Conservation (phyloP, 164 flowering plant genomes). For the Warburgia ugandensis region DNA sequence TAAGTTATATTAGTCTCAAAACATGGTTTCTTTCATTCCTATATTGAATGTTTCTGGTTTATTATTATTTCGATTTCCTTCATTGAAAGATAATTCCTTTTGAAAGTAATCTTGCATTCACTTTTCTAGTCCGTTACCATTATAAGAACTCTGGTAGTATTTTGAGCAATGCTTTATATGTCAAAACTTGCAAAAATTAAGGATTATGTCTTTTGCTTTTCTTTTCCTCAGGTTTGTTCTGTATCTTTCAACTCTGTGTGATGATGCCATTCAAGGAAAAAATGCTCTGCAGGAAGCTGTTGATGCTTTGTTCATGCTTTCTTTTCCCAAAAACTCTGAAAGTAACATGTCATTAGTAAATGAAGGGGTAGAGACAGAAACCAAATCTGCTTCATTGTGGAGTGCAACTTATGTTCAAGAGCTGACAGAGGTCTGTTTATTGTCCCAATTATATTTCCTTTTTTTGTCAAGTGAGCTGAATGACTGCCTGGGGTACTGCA, state of each 20-base stretch:
- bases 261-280: constrained; percentile 55
- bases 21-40: neutral
- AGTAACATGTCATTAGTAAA: constrained; percentile 17
- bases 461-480: neutral
- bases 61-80: neutral
- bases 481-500: neutral
- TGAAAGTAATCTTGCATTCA: neutral
- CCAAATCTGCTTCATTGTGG: constrained; percentile 61
- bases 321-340: constrained; percentile 26
- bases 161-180: too few relatives aligned
- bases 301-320: constrained; percentile 31
- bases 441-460: neutral
- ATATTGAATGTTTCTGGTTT: neutral
- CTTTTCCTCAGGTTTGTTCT: constrained; percentile 58
- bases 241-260: constrained; percentile 66
- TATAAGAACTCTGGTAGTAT: neutral
- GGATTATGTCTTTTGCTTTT: neutral
- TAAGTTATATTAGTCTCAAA: constrained; percentile 31
- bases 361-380: constrained; percentile 20
- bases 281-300: constrained; percentile 46
- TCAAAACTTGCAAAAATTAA: neutral
- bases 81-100: neutral
- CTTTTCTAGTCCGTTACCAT: neutral
- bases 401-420: constrained; percentile 68
- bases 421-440: constrained; percentile 38